Percentiles rank a stretch among this genome's conserved stretches.
These are phyloP conservation scores for Gossypium aridum DNA, from an alignment of 441 rosid species.

Conservation along the genomic window DNA sequence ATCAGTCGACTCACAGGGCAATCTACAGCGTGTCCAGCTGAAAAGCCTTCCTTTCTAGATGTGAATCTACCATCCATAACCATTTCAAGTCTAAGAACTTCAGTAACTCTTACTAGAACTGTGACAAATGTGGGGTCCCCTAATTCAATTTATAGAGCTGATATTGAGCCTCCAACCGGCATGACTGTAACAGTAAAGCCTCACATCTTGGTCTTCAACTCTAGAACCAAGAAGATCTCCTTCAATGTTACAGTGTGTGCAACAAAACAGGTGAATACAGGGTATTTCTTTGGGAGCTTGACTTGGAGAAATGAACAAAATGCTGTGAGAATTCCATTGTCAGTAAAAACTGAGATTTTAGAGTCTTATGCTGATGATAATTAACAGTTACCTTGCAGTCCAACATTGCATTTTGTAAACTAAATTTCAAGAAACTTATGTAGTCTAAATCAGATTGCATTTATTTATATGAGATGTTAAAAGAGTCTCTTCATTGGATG, in stretches of 20 bases:
- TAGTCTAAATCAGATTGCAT: not conserved
- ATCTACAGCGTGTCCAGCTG: conserved; percentile 7
- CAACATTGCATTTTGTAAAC: not conserved
- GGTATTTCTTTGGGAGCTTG: conserved; percentile 62
- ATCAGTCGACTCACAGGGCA: conserved; percentile 27
- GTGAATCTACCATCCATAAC: conserved; percentile 31
- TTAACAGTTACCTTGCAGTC: not conserved
- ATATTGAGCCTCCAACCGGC: conserved; percentile 29
- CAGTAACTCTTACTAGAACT: conserved; percentile 16
- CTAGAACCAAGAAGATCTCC: conserved; percentile 15
- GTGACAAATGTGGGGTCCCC: conserved; percentile 30
- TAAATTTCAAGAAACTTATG: not conserved
- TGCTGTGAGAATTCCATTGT: conserved; percentile 61
- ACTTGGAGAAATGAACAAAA: conserved; percentile 47
- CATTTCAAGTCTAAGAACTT: conserved; percentile 18
- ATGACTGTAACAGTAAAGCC: conserved; percentile 24
- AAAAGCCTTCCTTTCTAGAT: conserved; percentile 18
- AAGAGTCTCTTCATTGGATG: not conserved
- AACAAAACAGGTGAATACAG: conserved; percentile 17
- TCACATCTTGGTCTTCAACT: conserved; percentile 20
- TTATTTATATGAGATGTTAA: not conserved
- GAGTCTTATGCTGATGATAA: not conserved
- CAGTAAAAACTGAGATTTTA: conserved; percentile 23
- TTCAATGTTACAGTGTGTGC: conserved; percentile 25
- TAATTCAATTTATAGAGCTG: conserved; percentile 22